These are phyloP conservation scores for Acmispon strigosus DNA, from an alignment of 306 rosid genomes.

Conservation along the genomic window DNA sequence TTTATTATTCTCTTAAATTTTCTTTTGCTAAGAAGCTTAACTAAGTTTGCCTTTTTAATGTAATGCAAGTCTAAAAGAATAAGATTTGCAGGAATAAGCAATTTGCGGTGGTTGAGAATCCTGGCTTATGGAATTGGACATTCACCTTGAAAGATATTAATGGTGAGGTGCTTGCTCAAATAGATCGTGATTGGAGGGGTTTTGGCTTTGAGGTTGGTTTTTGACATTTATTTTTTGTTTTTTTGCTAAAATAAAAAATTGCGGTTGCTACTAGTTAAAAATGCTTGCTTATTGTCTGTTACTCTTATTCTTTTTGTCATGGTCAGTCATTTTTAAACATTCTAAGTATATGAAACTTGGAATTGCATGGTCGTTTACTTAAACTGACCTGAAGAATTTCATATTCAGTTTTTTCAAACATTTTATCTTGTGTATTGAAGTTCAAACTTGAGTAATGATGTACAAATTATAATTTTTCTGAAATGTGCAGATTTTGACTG, in stretches of 20 bases:
- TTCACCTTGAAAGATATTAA: slow-evolving; percentile 77
- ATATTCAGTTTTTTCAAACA: not conserved
- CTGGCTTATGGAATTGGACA: slow-evolving; percentile 98
- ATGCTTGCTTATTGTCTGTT: slow-evolving; percentile 13
- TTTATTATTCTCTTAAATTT: not conserved
- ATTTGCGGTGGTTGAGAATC: slow-evolving; percentile 93
- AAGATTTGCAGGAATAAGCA: slow-evolving; percentile 59
- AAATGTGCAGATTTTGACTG: slow-evolving; percentile 70
- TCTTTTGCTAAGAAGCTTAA: not conserved
- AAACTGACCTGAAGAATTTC: not conserved
- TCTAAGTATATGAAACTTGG: too few relatives aligned
- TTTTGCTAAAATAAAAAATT: not conserved
- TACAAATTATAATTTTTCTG: not conserved
- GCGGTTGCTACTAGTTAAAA: not conserved
- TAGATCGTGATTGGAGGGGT: slow-evolving; percentile 98
- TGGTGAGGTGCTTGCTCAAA: slow-evolving; percentile 77
- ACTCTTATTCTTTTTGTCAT: not conserved
- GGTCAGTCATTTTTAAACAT: not conserved
- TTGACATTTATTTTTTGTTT: not conserved
- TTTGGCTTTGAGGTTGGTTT: slow-evolving; percentile 91
- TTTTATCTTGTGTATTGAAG: not conserved
- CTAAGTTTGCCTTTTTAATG: not conserved
- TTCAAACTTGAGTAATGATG: not conserved
- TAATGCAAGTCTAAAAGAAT: slow-evolving; percentile 21
- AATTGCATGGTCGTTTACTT: not conserved